Conservation (phyloP, 1,284 basidiomycete genomes). For the Moniliophthora roreri region DNA sequence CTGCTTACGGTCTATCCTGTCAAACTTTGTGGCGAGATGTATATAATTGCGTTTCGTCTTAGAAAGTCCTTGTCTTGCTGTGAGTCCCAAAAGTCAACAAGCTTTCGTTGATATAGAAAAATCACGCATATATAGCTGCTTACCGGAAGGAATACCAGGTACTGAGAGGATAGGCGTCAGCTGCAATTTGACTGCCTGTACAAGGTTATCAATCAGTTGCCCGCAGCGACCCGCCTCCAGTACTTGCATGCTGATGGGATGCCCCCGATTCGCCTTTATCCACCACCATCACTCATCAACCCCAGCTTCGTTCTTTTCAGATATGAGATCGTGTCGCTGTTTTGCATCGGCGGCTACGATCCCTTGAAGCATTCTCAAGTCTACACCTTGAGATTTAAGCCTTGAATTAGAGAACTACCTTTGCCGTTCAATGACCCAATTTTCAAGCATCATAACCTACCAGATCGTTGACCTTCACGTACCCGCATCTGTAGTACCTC, state of each 20-base stretch:
- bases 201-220: not conserved
- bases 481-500: conserved; percentile 80
- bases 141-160: conserved; percentile 68
- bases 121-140: conserved; percentile 61
- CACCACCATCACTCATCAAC: conserved; percentile 63
- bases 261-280: conserved; percentile 95
- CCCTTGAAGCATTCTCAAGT: conserved; percentile 59
- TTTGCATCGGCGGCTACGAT: conserved; percentile 80
- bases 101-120: not conserved
- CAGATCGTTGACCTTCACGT: conserved; percentile 70
- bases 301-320: conserved; percentile 48
- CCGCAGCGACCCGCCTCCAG: not conserved
- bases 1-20: conserved; percentile 72
- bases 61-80: conserved; percentile 71
- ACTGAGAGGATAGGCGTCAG: conserved; percentile 61
- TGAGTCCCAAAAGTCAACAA: not conserved
- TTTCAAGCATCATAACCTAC: conserved; percentile 42
- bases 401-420: conserved; percentile 36
- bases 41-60: conserved; percentile 87
- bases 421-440: not conserved
- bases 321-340: conserved; percentile 70
- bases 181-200: conserved; percentile 65
- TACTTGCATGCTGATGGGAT: conserved; percentile 55
- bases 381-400: conserved; percentile 38
- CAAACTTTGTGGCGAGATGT: conserved; percentile 80